phyloP scores from a whole-genome alignment of 1,284 basidiomycete genomes.

The Hortiboletus rubellus region DNA sequence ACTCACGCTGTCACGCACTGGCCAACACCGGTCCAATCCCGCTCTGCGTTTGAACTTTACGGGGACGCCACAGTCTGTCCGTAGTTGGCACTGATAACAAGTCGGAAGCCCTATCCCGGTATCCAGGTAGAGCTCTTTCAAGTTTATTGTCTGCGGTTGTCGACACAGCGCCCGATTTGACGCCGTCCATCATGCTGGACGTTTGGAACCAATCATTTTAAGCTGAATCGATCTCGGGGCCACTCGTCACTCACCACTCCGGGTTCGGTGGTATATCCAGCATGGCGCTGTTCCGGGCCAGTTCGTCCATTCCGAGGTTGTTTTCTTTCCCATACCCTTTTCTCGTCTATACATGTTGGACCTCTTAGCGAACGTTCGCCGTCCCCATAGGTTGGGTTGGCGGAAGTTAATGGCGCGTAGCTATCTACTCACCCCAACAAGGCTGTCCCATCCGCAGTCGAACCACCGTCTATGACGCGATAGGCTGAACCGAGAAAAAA shows the following conservation, averaged over 20 bases:
- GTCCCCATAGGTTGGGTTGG: slow-evolving; percentile 4
- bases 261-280: background rate
- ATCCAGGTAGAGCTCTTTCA: background rate
- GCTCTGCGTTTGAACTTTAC: no score
- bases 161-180: background rate
- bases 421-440: background rate
- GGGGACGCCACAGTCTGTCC: no score
- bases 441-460: slow-evolving; percentile 33
- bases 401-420: background rate
- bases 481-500: background rate
- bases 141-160: background rate
- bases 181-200: background rate
- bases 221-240: background rate
- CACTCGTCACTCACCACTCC: background rate
- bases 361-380: slow-evolving; percentile 15
- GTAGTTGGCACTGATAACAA: no score
- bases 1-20: no score
- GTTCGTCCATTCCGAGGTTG: background rate
- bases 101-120: no score
- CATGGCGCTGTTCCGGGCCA: background rate
- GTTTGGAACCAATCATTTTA: background rate
- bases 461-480: slow-evolving; percentile 17
- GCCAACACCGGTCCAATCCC: no score
- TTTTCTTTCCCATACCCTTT: background rate
- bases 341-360: background rate